These are phyloP conservation scores for Colletotrichum liaoningense DNA, from an alignment of 2,329 filamentous ascomycete species.

Conservation along the genomic window DNA sequence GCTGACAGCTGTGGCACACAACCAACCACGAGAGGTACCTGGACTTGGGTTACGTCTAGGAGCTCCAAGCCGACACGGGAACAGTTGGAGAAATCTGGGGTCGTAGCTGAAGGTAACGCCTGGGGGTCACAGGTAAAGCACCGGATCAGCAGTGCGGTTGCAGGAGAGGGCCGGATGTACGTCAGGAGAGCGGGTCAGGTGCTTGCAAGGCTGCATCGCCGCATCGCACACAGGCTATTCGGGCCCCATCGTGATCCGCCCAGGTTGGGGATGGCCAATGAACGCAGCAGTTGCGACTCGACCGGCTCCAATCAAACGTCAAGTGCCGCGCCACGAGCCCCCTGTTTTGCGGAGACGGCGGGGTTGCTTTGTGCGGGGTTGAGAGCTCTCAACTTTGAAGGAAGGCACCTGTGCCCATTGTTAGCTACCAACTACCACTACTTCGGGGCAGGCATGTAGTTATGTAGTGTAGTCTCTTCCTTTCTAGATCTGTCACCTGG, in stretches of 20 bases:
- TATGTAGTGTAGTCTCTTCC: not conserved
- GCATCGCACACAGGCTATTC: not conserved
- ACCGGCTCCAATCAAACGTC: slow-evolving; percentile 24
- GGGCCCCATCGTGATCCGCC: not conserved
- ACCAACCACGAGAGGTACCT: not conserved
- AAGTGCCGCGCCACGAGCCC: slow-evolving; percentile 18
- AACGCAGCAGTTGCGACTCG: not conserved
- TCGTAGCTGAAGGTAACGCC: slow-evolving; percentile 6
- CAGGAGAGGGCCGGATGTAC: slow-evolving; percentile 5
- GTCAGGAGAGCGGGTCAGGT: slow-evolving; percentile 31
- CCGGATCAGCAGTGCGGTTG: not conserved
- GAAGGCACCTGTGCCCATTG: not conserved
- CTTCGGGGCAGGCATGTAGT: no score
- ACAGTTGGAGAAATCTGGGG: slow-evolving; percentile 33
- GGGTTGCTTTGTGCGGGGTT: slow-evolving; percentile 23
- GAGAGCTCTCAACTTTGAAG: not conserved
- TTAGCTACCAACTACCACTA: not conserved
- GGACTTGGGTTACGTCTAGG: not conserved
- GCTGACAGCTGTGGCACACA: not conserved
- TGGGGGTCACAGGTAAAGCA: slow-evolving; percentile 17
- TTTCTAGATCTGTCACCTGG: not conserved
- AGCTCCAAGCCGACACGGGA: slow-evolving; percentile 4
- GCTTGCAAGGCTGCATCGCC: slow-evolving; percentile 11
- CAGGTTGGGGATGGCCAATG: not conserved
- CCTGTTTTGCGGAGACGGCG: slow-evolving; percentile 15